Evolutionary conservation across 208 protist species (phyloP).

Genomic region (Trypanosoma platydactyli): DNA sequence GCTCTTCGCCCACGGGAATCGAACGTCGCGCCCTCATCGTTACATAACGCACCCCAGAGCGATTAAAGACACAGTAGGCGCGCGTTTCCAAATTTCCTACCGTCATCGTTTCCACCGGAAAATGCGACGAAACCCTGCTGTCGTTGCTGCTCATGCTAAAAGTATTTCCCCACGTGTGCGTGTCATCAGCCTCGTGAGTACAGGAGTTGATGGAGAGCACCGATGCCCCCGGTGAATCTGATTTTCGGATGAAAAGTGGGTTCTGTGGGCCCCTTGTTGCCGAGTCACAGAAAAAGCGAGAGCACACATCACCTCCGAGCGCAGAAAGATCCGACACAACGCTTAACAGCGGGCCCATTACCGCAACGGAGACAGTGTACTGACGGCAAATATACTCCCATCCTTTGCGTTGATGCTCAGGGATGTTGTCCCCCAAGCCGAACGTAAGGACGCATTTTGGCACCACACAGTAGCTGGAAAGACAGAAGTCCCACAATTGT

Average conservation of each 20-base stretch:
- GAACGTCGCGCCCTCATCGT: conserved; percentile 20
- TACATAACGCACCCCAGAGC: conserved; percentile 5
- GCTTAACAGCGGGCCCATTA: conserved; percentile 18
- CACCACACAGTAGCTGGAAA: conserved; percentile 42
- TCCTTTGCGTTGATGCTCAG: conserved; percentile 7
- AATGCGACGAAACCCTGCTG: neutral
- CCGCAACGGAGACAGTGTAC: conserved; percentile 16
- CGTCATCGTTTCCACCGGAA: neutral
- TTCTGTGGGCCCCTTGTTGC: neutral
- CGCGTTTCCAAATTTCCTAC: conserved; percentile 7
- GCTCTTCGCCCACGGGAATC: conserved; percentile 9
- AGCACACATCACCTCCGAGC: conserved; percentile 12
- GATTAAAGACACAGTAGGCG: neutral
- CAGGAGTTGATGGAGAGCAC: conserved; percentile 24
- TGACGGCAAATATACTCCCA: conserved; percentile 8
- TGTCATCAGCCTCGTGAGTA: conserved; percentile 7
- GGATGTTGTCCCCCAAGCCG: neutral
- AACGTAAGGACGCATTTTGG: conserved; percentile 16
- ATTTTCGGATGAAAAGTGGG: conserved; percentile 6
- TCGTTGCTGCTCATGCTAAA: neutral
- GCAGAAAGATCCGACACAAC: conserved; percentile 13
- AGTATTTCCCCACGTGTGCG: neutral
- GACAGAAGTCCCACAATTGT: conserved; percentile 49
- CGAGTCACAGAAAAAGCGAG: conserved; percentile 11
- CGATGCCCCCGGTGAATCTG: conserved; percentile 4